Evolutionary conservation across 2,329 filamentous ascomycete species (phyloP), one percentile per base, ranked within the genome.

Genomic region (Biscogniauxia sp.): DNA sequence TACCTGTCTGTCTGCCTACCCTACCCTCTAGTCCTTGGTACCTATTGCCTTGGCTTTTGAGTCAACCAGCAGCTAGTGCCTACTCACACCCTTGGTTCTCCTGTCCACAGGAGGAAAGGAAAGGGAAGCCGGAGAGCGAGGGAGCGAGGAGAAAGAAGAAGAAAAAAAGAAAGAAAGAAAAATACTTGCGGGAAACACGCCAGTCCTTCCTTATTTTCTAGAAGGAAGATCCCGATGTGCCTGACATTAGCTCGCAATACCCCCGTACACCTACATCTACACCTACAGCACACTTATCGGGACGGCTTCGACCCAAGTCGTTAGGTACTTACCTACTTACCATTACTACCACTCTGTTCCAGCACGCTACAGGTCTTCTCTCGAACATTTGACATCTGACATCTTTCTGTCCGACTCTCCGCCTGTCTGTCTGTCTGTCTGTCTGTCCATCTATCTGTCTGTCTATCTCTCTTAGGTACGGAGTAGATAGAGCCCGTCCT

Each of bases 1-100:
- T 55, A 55, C 45, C 54, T 55, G 32, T 26, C 57, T 52, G 57
- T 32, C 28, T 32, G 28, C 23, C 23, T 23, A 23, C 23, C 23
- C 5, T 23, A 52, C 54, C 55, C 59, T 62, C 53, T 61, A 63
- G 62, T 58, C 62, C 63, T 57, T 45, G 37, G 37, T 62, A 57
- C 57, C 45, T 50, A 55, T 63, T 66, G 61, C 61, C 62, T 65
- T 59, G 50, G 50, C 50, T 51, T 32, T 32, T 51, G 50, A 51
- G 19, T 51, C 50, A 51, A 20, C 11, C 50, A 51, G 50, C 50
- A 51, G 15, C 19, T 25, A 20, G 20, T 19, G n/a, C n/a, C n/a
- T n/a, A 32, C 28, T 9, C 28, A 3, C 28, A 20, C 50, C 50
- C 50, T 25, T 20, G 50, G 37, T 45, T 45, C 50, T 51, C 20